phyloP scores from a whole-genome alignment of 352 stramenopile genomes.

The Pythium sp. region DNA sequence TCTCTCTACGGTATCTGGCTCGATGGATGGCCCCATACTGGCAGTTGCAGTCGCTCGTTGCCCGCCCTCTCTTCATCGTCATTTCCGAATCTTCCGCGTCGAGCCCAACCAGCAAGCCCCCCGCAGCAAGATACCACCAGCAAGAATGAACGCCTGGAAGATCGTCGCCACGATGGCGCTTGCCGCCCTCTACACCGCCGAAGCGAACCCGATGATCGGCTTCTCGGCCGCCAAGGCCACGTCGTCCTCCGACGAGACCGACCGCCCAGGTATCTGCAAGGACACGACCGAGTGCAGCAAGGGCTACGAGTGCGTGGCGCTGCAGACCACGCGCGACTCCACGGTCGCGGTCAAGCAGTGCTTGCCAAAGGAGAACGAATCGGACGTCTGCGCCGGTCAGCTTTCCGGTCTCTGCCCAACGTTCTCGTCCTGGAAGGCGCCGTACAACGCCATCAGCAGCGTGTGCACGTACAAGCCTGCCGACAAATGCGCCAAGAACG shows the following conservation, averaged over 20 bases:
- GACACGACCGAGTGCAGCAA: conserved; percentile 52
- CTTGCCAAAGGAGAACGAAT: conserved; percentile 52
- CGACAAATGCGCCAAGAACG: conserved; percentile 49
- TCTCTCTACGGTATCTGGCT: neutral
- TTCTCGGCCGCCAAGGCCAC: conserved; percentile 15
- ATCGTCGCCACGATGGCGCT: conserved; percentile 29
- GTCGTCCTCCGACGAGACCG: conserved; percentile 12
- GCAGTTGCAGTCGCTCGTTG: neutral
- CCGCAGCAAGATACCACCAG: neutral
- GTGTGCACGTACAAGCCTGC: conserved; percentile 75
- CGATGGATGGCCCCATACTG: neutral
- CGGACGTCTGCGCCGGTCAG: conserved; percentile 64
- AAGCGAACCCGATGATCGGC: conserved; percentile 9
- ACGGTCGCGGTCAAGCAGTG: conserved; percentile 73
- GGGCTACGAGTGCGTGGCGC: conserved; percentile 62
- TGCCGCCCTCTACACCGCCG: conserved; percentile 30
- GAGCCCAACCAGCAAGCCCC: neutral
- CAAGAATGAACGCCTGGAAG: conserved; percentile 41
- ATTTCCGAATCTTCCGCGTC: conserved; percentile 19
- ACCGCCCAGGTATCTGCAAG: conserved; percentile 52
- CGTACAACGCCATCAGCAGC: conserved; percentile 75
- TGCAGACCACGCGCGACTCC: conserved; percentile 61
- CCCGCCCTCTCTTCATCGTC: conserved; percentile 3
- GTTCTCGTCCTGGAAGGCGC: conserved; percentile 61
- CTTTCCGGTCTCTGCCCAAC: conserved; percentile 61